Evolutionary conservation across 495 filamentous ascomycete genomes (phyloP).

Genomic region (Cudoniella acicularis): DNA sequence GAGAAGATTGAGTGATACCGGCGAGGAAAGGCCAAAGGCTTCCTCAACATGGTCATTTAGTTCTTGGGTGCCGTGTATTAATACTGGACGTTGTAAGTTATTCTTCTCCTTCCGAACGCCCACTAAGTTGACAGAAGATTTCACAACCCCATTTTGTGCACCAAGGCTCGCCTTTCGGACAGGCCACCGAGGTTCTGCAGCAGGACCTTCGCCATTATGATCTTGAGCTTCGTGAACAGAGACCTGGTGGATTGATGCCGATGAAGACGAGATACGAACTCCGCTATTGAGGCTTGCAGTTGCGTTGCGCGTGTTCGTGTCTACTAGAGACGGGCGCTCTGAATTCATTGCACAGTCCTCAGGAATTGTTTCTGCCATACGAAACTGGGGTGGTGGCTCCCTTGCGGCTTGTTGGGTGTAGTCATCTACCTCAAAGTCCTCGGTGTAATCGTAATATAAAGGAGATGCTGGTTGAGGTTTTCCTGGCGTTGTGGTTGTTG

Average conservation of each 20-base stretch:
- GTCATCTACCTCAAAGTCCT: constrained; percentile 41
- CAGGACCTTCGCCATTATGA: not conserved
- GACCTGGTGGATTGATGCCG: constrained; percentile 1
- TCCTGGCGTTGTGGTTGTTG: constrained; percentile 18
- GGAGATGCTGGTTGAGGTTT: constrained; percentile 24
- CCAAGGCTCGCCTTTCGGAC: not conserved
- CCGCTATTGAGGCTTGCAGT: constrained; percentile 25
- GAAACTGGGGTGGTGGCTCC: constrained; percentile 28
- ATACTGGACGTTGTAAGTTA: constrained; percentile 3
- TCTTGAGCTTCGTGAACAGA: not conserved
- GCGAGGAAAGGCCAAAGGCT: constrained; percentile 16
- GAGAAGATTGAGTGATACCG: not conserved
- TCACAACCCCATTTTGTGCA: not conserved
- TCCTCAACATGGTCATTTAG: constrained; percentile 20
- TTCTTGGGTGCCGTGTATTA: constrained; percentile 13
- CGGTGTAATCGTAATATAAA: constrained; percentile 50
- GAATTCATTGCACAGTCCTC: constrained; percentile 1
- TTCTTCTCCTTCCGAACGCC: not conserved
- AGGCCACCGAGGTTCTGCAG: not conserved
- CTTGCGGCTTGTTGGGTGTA: constrained; percentile 14
- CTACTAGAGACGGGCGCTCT: not conserved
- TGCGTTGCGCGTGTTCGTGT: constrained; percentile 20
- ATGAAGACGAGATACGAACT: constrained; percentile 16
- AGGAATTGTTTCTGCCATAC: constrained; percentile 29
- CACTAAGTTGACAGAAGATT: not conserved